Evolutionary conservation across 768 basidiomycete genomes (phyloP).

Genomic region (Phlegmacium glaucopus): DNA sequence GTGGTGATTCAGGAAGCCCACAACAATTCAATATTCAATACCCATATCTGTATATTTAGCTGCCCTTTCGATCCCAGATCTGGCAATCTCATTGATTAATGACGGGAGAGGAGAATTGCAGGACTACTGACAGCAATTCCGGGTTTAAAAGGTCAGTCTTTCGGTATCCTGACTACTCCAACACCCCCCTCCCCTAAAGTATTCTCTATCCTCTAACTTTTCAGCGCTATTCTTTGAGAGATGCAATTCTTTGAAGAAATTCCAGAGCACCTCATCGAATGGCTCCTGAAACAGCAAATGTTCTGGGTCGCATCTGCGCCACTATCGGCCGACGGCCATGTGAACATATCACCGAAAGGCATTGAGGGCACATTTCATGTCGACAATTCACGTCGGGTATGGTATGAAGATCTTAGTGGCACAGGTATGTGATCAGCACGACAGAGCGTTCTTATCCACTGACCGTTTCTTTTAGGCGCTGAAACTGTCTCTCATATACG

Average conservation of each 20-base stretch:
- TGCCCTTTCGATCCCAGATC: too few relatives aligned
- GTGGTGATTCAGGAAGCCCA: too few relatives aligned
- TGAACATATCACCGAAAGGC: constrained; percentile 65
- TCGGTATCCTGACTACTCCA: too few relatives aligned
- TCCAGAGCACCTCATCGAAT: constrained; percentile 43
- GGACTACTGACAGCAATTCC: too few relatives aligned
- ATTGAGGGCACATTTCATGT: constrained; percentile 48
- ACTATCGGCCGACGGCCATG: constrained; percentile 52
- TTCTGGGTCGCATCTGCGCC: constrained; percentile 66
- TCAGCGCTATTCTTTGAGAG: neutral
- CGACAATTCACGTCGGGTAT: constrained; percentile 43
- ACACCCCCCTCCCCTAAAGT: neutral
- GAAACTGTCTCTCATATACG: constrained; percentile 60
- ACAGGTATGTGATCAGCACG: constrained; percentile 45
- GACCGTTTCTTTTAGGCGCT: constrained; percentile 28
- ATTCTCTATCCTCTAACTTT: neutral
- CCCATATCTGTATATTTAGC: too few relatives aligned
- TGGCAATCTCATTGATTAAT: too few relatives aligned
- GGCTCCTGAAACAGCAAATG: constrained; percentile 54
- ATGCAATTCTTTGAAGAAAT: constrained; percentile 59
- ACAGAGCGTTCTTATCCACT: neutral
- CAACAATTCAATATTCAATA: too few relatives aligned
- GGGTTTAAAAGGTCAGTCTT: too few relatives aligned
- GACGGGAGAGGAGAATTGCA: too few relatives aligned
- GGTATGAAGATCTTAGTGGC: constrained; percentile 69